Evolutionary conservation across 208 protist genomes (phyloP).

Genomic region (Crithidia sp.): DNA sequence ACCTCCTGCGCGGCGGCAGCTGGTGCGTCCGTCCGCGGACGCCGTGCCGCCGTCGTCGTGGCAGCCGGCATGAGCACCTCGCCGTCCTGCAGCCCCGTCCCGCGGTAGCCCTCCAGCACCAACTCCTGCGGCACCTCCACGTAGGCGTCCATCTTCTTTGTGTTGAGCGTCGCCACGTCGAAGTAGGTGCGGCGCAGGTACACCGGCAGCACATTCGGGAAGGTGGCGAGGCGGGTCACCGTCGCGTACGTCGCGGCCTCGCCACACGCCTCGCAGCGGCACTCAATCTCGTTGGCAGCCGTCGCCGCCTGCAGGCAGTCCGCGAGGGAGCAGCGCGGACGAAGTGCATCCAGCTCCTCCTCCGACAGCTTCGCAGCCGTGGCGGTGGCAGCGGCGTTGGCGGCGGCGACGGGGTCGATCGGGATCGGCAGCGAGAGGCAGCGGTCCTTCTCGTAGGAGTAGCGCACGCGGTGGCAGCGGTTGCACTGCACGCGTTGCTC

Average conservation of each 20-base stretch:
- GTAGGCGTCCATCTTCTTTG: constrained; percentile 90
- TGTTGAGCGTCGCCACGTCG: constrained; percentile 61
- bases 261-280: constrained; percentile 71
- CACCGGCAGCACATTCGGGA: constrained; percentile 87
- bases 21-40: not conserved
- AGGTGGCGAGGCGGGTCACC: constrained; percentile 67
- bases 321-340: constrained; percentile 64
- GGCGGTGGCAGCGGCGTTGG: constrained; percentile 41
- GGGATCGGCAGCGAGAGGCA: constrained; percentile 91
- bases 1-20: constrained; percentile 28
- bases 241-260: constrained; percentile 53
- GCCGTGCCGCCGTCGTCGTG: not conserved
- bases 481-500: constrained; percentile 92
- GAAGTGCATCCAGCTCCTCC: constrained; percentile 55
- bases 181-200: constrained; percentile 86
- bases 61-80: constrained; percentile 73
- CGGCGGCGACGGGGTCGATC: constrained; percentile 47
- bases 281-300: constrained; percentile 53
- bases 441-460: constrained; percentile 82
- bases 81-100: constrained; percentile 48
- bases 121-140: constrained; percentile 82
- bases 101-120: constrained; percentile 61
- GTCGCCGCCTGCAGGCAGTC: constrained; percentile 60
- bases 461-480: constrained; percentile 85
- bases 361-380: constrained; percentile 41